Base-by-base conservation (phyloP, 2,329 filamentous ascomycete species). In the Aspergillus candidus region DNA sequence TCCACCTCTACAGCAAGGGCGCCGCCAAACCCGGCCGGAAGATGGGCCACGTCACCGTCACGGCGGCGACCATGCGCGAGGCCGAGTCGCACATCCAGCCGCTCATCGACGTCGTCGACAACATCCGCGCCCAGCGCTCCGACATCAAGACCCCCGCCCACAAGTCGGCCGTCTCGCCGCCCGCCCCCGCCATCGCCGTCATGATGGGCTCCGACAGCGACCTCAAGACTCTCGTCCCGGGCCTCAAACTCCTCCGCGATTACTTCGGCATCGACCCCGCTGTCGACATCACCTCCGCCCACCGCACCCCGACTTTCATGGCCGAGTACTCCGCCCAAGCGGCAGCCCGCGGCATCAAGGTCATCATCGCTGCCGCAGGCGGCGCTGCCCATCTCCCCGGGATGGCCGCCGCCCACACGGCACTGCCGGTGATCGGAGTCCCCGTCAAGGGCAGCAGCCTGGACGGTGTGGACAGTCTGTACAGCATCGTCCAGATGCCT, bases 1-100 rank as follows among this genome's bases (percentile, higher is more conserved):
- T 96, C 10, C 91, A 98, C 60, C 79, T 96, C 37, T 98, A 98
- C 70, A 90, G 90, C 59, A 97, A 97, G 69, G 80, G 79, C 10
- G 80, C 79, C 37, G 86, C 89, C 18, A 87, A 89, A 56, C 88
- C 87, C 4, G 85, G 88, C 30, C 83, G 93, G 36, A 98, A 97
- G 68, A 97, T 97, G 72, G 91, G 91, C 10, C 93, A 98, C 65
- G 80, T 98, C 54, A 97, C 90, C 1, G 71, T 94, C 32, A 86
- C 86, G 2, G 82, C 82, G 1, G 73, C 78, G 11, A 81, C 79
- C 0, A 80, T 90, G 60, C 71, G 77, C 32, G 76, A 83, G 56
- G 81, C 84, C n/a, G 79, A 86, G 61, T 72, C 76, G 12, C 76
- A 83, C 11, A 79, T 84, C 32, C 79, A 84, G 40, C 82, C 82